Evolutionary conservation across 768 basidiomycete species (phyloP), one percentile per base, ranked within the genome.

Genomic region (Brasilioporus rufonigricans): DNA sequence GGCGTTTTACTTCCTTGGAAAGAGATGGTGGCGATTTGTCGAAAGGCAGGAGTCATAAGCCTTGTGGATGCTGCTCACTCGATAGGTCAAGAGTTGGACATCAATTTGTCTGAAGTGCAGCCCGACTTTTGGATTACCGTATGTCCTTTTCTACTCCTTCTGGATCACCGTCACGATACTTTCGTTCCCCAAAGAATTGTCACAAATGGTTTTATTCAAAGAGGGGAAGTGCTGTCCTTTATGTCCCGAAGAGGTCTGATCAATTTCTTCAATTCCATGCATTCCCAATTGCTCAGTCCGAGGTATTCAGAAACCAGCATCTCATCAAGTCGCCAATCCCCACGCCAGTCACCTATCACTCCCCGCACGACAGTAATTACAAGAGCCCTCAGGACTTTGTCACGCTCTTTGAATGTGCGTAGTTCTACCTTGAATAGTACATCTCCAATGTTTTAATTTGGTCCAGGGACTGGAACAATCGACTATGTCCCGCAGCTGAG

Each of bases 141-240:
- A 56, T 23, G 81, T 74, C 4, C 4, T 18, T 40, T 21, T 29
- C 27, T 27, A 12, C 39, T 35, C 14, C 4, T 18, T n/a, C 19
- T 12, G 21, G 35, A 1, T 18, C 7, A 18, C 45, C 24, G 19
- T 46, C 26, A 40, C 24, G 32, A 3, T 14, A 9, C 50, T 23
- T 35, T 21, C 10, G 12, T 51, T 39, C 11, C 31, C 5, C 2
- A 14, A 50, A 89, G 83, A 92, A 92, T 61, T 87, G 86, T 59
- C 88, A 93, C 71, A 93, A 94, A 70, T 95, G 93, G 91, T 72
- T 93, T 2, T 85, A 78, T 61, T 77, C 82, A 4, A 86, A 89
- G 66, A 79, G 91, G 6, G 75, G 82, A 1, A 83, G 78, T 43
- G 84, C 89, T 0, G 74, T 87, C 18, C 73, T 94, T 16, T 94